These are phyloP conservation scores for Gymnopilus junonius DNA, from an alignment of 768 basidiomycete species.

Conservation along the genomic window DNA sequence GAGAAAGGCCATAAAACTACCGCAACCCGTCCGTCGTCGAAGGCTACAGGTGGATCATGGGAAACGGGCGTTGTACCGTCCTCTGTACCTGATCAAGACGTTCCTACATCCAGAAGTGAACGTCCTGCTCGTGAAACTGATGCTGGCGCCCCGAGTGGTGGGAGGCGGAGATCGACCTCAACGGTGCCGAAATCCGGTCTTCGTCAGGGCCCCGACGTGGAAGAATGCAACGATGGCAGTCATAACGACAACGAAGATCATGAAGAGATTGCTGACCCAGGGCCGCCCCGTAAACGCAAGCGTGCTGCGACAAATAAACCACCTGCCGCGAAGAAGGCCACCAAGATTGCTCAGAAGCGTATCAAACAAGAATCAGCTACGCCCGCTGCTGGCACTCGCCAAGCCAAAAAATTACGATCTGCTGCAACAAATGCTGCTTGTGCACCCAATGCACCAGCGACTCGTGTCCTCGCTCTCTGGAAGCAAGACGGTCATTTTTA, in stretches of 20 bases:
- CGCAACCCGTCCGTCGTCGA: not conserved
- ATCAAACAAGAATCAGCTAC: constrained; percentile 38
- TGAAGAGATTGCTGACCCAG: constrained; percentile 32
- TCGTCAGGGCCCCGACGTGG: constrained; percentile 15
- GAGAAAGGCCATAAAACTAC: constrained; percentile 8
- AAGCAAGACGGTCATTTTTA: constrained; percentile 62
- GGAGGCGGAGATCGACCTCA: constrained; percentile 16
- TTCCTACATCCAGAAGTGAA: constrained; percentile 16
- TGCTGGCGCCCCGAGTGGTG: not conserved
- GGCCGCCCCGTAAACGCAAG: constrained; percentile 50
- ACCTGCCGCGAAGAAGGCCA: constrained; percentile 23
- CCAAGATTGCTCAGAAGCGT: constrained; percentile 20
- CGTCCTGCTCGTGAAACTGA: not conserved
- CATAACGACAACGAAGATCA: constrained; percentile 45
- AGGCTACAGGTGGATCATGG: constrained; percentile 27
- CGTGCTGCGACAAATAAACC: constrained; percentile 31
- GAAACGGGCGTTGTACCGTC: constrained; percentile 54
- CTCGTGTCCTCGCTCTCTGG: constrained; percentile 77
- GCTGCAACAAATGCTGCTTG: constrained; percentile 29
- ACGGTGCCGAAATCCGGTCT: constrained; percentile 7
- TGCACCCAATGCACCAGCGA: constrained; percentile 32
- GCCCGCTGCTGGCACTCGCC: constrained; percentile 29
- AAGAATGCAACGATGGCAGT: constrained; percentile 33
- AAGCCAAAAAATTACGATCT: constrained; percentile 45
- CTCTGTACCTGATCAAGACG: constrained; percentile 62